Conservation (phyloP, 176 grass and related monocot species). For the Zizania latifolia region DNA sequence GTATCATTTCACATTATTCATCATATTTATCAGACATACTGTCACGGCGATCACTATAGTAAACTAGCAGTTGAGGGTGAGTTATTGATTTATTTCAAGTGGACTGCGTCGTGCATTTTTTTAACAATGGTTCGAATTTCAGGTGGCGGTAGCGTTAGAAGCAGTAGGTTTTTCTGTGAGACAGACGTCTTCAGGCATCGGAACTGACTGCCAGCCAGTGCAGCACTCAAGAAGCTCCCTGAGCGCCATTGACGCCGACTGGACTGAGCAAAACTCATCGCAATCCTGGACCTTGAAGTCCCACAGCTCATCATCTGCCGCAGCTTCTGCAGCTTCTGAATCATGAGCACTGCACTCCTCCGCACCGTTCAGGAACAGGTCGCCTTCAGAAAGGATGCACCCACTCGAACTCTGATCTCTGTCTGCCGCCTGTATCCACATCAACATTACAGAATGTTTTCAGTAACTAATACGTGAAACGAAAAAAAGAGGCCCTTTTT, state of each 20-base stretch:
- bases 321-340: neutral
- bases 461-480: no score
- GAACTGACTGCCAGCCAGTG: constrained; percentile 65
- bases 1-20: neutral
- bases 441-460: neutral
- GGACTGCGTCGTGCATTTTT: neutral
- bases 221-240: constrained; percentile 41
- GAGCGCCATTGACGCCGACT: constrained; percentile 52
- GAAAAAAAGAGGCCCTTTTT: no score
- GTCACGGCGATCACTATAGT: neutral
- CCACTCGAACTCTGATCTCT: constrained; percentile 40
- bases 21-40: neutral
- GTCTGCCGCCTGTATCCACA: constrained; percentile 54
- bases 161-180: neutral
- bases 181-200: constrained; percentile 25
- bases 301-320: neutral
- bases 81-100: neutral
- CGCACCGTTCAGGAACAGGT: constrained; percentile 62
- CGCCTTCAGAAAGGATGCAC: constrained; percentile 56
- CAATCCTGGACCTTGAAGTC: constrained; percentile 45
- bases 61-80: neutral
- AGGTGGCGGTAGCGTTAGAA: neutral
- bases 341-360: neutral
- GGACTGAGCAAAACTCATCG: constrained; percentile 46
- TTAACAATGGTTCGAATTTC: neutral